Base-by-base conservation (phyloP, 179 eudicot species). In the Spergularia azorica region DNA sequence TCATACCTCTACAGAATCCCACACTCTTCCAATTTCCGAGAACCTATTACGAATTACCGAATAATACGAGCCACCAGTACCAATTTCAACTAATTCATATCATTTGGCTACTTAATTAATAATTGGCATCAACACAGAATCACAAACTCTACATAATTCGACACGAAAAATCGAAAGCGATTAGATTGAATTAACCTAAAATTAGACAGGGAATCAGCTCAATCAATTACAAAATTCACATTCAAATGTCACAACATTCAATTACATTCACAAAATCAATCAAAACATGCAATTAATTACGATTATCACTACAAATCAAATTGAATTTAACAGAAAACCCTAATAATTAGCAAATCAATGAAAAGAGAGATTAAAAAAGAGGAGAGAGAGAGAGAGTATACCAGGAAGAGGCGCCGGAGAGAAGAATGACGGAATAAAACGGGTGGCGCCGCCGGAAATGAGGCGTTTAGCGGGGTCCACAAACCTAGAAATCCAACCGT, bases 401-500 rank as follows among this genome's bases (percentile, higher is more conserved):
- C 90, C 85, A 11, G 77, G 0, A 39, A 71, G 4, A 13, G 67
- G 63, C 70, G 70, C 67, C 46, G 63, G 81, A 77, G 87, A 87
- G 79, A 90, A 90, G 65, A 90, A 50, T 0, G 89, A 85, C 6
- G 91, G 95, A 3, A 90, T 73, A 8, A 90, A 67, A 78, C 78
- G 90, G 46, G 81, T 81, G 77, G 95, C 92, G 58, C 92, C 88
- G 52, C 86, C 86, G 15, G 90, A 77, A 54, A 91, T 71, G n/a
- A 91, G 81, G 73, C 90, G 90, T 78, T 71, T 80, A 32, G 93
- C 93, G 32, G 96, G 96, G 84, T 79, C 79, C 9, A 90, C 91
- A 70, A 92, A 55, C 77, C 87, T 84, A 52, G 93, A 89, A 32
- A 90, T 69, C 95, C 97, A 92, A 2, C 89, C 83, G n/a, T 78